A percentile compares a stretch with the other conserved stretches of the same genome.
Evolutionary conservation across 1,284 basidiomycete genomes (phyloP).

Genomic region (Caloboletus inedulis): DNA sequence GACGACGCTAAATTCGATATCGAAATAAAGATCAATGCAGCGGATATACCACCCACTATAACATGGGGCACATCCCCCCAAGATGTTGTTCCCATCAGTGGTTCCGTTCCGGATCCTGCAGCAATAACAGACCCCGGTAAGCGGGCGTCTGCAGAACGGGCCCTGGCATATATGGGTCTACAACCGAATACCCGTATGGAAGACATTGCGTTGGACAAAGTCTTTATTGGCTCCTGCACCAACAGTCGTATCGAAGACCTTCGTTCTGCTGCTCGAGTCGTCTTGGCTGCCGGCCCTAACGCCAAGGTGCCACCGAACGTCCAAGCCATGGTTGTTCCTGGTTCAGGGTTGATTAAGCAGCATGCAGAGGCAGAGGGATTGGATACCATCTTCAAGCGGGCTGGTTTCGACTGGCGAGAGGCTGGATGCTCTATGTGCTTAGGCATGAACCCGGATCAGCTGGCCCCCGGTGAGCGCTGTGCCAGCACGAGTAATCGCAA

Average conservation of each 20-base stretch:
- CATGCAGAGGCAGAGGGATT: conserved; percentile 94
- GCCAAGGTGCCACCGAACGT: conserved; percentile 80
- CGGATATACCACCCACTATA: conserved; percentile 91
- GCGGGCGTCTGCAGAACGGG: conserved; percentile 74
- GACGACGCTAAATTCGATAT: conserved; percentile 88
- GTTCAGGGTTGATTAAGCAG: conserved; percentile 91
- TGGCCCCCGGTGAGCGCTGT: conserved; percentile 87
- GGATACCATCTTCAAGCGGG: conserved; percentile 87
- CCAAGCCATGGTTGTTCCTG: conserved; percentile 93
- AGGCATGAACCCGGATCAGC: conserved; percentile 97
- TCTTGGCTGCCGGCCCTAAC: conserved; percentile 71
- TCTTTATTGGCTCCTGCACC: conserved; percentile 97
- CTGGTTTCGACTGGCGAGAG: conserved; percentile 97
- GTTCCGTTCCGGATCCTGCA: conserved; percentile 79
- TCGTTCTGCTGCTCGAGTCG: conserved; percentile 72
- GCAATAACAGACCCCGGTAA: conserved; percentile 64
- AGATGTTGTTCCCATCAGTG: conserved; percentile 87
- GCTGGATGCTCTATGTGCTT: conserved; percentile 98
- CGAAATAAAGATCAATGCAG: conserved; percentile 81
- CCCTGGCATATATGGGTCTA: conserved; percentile 92
- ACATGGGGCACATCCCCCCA: conserved; percentile 98
- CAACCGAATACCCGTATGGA: conserved; percentile 81
- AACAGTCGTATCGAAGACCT: conserved; percentile 97
- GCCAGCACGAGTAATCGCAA: conserved; percentile 97
- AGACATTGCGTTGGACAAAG: conserved; percentile 85